Conservation (phyloP, 2,329 filamentous ascomycete genomes). For the Dothideomycetes sp. region DNA sequence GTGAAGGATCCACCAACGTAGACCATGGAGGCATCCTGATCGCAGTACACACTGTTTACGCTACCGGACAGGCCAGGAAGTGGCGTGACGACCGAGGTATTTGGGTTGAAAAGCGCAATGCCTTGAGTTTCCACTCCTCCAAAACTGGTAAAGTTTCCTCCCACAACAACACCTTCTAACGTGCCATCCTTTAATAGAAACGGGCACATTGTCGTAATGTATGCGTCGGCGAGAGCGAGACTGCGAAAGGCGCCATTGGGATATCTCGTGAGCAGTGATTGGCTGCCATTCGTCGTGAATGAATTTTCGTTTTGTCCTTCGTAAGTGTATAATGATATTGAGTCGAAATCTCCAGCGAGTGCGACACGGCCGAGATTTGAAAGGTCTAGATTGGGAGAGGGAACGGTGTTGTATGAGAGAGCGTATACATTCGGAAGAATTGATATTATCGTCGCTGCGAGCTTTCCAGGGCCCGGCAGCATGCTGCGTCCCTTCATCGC, state of each 20-base stretch:
- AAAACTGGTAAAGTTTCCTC: conserved; percentile 91
- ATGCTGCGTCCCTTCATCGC: conserved; percentile 8
- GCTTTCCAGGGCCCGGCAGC: conserved; percentile 9
- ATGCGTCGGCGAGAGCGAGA: conserved; percentile 60
- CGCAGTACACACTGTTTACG: conserved; percentile 74
- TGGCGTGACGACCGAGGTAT: conserved; percentile 58
- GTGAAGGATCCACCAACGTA: conserved; percentile 86
- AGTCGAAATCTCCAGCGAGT: conserved; percentile 79
- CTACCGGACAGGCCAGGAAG: conserved; percentile 72
- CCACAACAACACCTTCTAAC: conserved; percentile 67
- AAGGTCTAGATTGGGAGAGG: conserved; percentile 66
- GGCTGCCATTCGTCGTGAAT: conserved; percentile 63
- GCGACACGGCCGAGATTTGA: conserved; percentile 69
- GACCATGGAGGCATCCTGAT: conserved; percentile 63
- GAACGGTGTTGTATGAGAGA: conserved; percentile 44
- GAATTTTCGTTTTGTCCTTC: conserved; percentile 63
- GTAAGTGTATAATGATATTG: conserved; percentile 82
- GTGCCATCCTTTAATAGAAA: conserved; percentile 57
- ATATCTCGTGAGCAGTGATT: conserved; percentile 68
- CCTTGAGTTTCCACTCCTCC: conserved; percentile 62
- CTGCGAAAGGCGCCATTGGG: conserved; percentile 76
- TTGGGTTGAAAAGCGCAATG: conserved; percentile 70
- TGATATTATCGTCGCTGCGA: conserved; percentile 8
- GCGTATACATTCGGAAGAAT: conserved; percentile 2
- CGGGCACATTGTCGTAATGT: conserved; percentile 80